Percentiles rank a stretch among this genome's conserved stretches.
These are phyloP conservation scores for Xylariomycetidae sp. DNA, from an alignment of 2,329 filamentous ascomycete species.

Conservation along the genomic window DNA sequence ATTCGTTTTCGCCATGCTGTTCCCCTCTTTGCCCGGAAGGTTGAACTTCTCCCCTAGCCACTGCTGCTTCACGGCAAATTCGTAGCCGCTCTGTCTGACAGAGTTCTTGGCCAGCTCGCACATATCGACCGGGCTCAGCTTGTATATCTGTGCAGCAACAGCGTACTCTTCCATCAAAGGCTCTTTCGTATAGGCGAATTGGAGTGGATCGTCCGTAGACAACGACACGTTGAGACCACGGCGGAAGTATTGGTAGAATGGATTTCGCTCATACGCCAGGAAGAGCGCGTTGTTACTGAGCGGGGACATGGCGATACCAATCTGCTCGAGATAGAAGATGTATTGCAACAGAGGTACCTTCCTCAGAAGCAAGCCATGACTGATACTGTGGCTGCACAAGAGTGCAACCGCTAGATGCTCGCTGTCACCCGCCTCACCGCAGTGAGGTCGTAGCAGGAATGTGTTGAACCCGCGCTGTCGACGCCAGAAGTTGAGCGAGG, in stretches of 20 bases:
- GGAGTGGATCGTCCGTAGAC: constrained; percentile 92
- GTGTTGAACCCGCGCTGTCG: constrained; percentile 94
- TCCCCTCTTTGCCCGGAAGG: constrained; percentile 75
- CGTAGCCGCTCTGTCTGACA: constrained; percentile 91
- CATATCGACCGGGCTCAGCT: constrained; percentile 95
- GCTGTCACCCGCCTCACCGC: constrained; percentile 92
- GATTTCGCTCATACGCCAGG: constrained; percentile 93
- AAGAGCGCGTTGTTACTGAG: constrained; percentile 97
- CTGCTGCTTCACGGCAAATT: constrained; percentile 79
- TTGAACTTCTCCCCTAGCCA: constrained; percentile 83
- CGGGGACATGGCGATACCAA: constrained; percentile 98
- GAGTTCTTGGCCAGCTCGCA: constrained; percentile 96
- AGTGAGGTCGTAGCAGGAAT: constrained; percentile 87
- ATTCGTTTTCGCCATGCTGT: constrained; percentile 93
- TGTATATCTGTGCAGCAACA: constrained; percentile 97
- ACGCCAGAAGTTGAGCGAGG: constrained; percentile 86
- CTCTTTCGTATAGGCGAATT: constrained; percentile 98
- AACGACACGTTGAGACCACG: constrained; percentile 92
- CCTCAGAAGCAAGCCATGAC: constrained; percentile 83
- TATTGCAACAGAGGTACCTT: constrained; percentile 96
- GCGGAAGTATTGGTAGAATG: constrained; percentile 92
- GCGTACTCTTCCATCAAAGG: constrained; percentile 97
- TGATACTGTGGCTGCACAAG: constrained; percentile 93
- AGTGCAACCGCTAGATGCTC: constrained; percentile 92
- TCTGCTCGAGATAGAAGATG: constrained; percentile 95